Conservation (phyloP, 1,284 basidiomycete species). For the Schizophyllum commune region DNA sequence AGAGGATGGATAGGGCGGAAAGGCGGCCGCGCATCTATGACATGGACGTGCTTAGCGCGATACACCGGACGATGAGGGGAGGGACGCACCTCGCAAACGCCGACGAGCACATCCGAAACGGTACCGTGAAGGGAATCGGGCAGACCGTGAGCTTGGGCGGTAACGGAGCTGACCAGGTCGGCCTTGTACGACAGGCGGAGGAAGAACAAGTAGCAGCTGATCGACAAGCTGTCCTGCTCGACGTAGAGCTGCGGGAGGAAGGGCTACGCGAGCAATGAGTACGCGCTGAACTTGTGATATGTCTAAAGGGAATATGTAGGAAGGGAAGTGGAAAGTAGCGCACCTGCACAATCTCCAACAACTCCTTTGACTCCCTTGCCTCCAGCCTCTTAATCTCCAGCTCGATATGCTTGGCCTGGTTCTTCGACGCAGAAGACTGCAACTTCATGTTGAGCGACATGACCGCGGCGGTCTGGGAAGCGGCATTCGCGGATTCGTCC, state of each 20-base stretch:
- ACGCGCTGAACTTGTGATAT: too few species aligned
- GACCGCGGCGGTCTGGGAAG: slow-evolving; percentile 75
- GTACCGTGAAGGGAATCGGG: slow-evolving; percentile 76
- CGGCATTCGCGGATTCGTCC: slow-evolving; percentile 67
- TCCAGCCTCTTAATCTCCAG: slow-evolving; percentile 81
- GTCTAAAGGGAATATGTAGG: background rate
- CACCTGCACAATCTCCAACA: slow-evolving; percentile 66
- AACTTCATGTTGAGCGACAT: slow-evolving; percentile 90
- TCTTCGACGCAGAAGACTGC: slow-evolving; percentile 83
- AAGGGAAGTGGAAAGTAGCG: slow-evolving; percentile 2
- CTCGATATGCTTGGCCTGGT: slow-evolving; percentile 83
- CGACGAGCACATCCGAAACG: slow-evolving; percentile 77
- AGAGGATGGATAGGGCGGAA: slow-evolving; percentile 70
- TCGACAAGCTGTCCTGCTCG: slow-evolving; percentile 81
- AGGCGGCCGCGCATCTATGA: slow-evolving; percentile 76
- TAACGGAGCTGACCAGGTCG: slow-evolving; percentile 75
- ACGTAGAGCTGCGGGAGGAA: slow-evolving; percentile 83
- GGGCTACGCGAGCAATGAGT: slow-evolving; percentile 36
- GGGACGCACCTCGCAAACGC: slow-evolving; percentile 75
- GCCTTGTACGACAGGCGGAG: slow-evolving; percentile 78
- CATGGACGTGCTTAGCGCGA: background rate
- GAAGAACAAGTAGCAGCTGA: slow-evolving; percentile 87
- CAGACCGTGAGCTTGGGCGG: slow-evolving; percentile 75
- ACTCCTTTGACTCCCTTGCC: slow-evolving; percentile 71
- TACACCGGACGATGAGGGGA: too few species aligned